Percentiles rank a stretch among this genome's conserved stretches.
Evolutionary conservation across 2,329 filamentous ascomycete genomes (phyloP).

Genomic region (Botryosphaeria dothidea): DNA sequence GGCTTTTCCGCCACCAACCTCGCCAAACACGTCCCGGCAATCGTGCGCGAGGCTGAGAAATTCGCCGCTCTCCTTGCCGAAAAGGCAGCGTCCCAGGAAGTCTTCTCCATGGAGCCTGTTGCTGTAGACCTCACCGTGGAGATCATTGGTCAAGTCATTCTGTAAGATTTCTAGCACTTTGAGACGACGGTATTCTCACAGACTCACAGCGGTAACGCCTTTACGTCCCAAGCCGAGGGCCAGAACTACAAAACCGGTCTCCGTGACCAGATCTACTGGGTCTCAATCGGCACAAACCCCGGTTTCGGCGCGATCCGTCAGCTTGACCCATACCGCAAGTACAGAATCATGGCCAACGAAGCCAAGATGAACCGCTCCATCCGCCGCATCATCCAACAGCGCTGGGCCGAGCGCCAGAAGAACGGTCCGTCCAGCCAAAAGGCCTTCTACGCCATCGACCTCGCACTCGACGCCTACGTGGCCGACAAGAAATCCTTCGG

Average conservation of each 20-base stretch:
- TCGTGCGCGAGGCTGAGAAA: constrained; percentile 12
- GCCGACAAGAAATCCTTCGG: too few relatives aligned
- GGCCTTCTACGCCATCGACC: neutral
- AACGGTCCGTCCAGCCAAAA: neutral
- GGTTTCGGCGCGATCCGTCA: neutral
- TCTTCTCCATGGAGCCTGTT: neutral
- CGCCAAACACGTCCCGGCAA: neutral
- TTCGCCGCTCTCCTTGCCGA: constrained; percentile 19
- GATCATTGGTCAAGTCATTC: neutral
- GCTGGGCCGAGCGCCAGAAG: neutral
- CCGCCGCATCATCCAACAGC: neutral
- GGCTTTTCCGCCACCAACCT: neutral
- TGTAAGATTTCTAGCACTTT: constrained; percentile 25
- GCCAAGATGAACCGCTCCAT: neutral
- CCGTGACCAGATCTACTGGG: neutral
- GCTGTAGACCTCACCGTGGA: neutral
- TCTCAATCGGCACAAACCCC: neutral
- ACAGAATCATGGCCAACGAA: neutral
- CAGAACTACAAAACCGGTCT: neutral
- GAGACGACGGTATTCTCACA: constrained; percentile 19
- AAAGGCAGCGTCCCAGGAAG: neutral
- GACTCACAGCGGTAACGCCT: neutral
- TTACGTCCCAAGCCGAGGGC: neutral
- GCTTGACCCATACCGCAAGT: neutral
- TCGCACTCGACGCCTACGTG: neutral